Conservation (phyloP, 1,284 basidiomycete genomes). For the Calocybe gambosa region DNA sequence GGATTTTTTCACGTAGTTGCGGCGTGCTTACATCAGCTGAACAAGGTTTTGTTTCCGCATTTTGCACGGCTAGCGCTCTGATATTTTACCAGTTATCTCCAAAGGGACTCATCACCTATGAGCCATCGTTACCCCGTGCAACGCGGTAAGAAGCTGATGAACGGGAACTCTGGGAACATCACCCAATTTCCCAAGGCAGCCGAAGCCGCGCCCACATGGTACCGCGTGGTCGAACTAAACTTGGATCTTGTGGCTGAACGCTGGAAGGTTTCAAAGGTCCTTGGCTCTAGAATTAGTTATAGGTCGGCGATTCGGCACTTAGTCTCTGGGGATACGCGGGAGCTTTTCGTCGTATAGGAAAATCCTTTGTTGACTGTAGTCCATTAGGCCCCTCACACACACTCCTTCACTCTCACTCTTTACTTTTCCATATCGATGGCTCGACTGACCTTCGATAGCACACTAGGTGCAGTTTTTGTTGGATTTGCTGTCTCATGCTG, state of each 20-base stretch:
- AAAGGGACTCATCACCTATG: not conserved
- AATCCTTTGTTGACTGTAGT: not conserved
- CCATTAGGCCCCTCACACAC: not conserved
- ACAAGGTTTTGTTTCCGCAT: not conserved
- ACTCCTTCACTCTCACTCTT: not conserved
- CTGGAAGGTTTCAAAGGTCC: not conserved
- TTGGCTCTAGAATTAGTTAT: not conserved
- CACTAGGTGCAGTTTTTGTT: conserved; percentile 55
- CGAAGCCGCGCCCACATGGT: not conserved
- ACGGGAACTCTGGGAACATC: not conserved
- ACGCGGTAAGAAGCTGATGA: not conserved
- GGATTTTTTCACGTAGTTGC: not conserved
- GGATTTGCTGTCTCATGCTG: conserved; percentile 53
- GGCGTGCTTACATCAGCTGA: not conserved
- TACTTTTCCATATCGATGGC: conserved; percentile 10
- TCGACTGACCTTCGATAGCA: conserved; percentile 34
- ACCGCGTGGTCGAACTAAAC: not conserved
- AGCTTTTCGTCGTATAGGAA: not conserved
- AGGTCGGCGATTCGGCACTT: not conserved
- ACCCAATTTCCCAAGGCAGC: not conserved
- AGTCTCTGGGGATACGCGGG: not conserved
- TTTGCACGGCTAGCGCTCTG: not conserved
- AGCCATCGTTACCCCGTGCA: not conserved
- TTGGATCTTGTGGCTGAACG: conserved; percentile 3
- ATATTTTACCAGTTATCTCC: not conserved